These are phyloP conservation scores for Raffaelea albimanens DNA, from an alignment of 2,329 filamentous ascomycete species.

Conservation along the genomic window DNA sequence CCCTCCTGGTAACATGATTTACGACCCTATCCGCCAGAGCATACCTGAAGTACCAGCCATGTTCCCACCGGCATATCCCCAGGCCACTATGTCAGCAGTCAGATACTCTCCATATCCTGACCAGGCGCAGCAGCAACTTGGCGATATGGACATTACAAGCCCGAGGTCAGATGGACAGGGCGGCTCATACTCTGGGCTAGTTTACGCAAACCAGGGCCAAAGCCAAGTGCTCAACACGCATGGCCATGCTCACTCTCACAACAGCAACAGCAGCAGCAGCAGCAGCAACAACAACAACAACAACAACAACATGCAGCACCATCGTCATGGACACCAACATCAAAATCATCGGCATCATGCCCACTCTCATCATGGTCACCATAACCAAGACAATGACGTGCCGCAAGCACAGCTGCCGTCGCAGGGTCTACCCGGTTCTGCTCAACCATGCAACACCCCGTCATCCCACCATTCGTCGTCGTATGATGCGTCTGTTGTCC, in stretches of 20 bases:
- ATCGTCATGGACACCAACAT: neutral
- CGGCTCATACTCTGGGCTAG: neutral
- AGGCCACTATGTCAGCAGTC: slow-evolving; percentile 37
- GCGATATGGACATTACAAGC: neutral
- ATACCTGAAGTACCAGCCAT: slow-evolving; percentile 38
- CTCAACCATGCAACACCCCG: slow-evolving; percentile 23
- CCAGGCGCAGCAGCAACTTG: slow-evolving; percentile 7
- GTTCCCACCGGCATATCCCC: slow-evolving; percentile 39
- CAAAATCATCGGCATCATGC: neutral
- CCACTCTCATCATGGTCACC: slow-evolving; percentile 12
- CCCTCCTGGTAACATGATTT: slow-evolving; percentile 49
- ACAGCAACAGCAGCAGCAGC: slow-evolving; percentile 1
- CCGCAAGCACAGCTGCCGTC: slow-evolving; percentile 13
- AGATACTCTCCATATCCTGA: slow-evolving; percentile 29
- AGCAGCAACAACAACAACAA: slow-evolving; percentile 3
- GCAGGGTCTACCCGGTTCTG: neutral
- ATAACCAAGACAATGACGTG: slow-evolving; percentile 13
- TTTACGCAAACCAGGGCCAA: neutral
- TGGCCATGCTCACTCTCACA: too few relatives aligned
- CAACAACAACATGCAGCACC: neutral
- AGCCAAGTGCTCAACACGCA: neutral
- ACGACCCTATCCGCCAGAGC: slow-evolving; percentile 49
- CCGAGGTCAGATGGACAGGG: neutral
- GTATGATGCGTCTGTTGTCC: slow-evolving; percentile 31
- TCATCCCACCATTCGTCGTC: slow-evolving; percentile 30